Evolutionary conservation across 2,329 filamentous ascomycete species (phyloP).

Genomic region (Botrytis aclada): DNA sequence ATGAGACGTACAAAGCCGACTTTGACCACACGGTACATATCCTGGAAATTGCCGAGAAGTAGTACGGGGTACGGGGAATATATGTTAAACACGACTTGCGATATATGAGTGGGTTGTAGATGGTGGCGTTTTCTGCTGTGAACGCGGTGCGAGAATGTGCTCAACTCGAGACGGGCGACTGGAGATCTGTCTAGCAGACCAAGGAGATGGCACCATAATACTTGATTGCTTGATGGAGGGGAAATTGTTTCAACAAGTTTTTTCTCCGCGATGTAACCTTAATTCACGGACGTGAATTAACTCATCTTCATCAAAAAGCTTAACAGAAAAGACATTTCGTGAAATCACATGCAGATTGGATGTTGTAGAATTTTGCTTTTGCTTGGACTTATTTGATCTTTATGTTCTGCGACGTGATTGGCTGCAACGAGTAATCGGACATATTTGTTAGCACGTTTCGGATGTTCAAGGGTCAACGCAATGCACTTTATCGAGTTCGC

Average conservation of each 20-base stretch:
- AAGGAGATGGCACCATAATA: not conserved
- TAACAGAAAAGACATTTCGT: not conserved
- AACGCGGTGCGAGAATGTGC: not conserved
- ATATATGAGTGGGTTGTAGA: constrained; percentile 2
- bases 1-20: not conserved
- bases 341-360: not conserved
- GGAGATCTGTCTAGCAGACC: not conserved
- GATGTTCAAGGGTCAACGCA: not conserved
- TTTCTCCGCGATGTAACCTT: not conserved
- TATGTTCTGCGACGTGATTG: not conserved
- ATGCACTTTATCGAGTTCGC: not conserved
- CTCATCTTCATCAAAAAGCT: not conserved
- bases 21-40: not conserved
- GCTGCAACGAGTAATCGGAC: not conserved
- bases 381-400: not conserved
- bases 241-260: not conserved
- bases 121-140: constrained; percentile 6
- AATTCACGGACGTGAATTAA: not conserved
- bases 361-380: not conserved
- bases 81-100: not conserved
- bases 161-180: not conserved
- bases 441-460: constrained; percentile 7
- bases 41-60: not conserved
- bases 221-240: not conserved
- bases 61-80: constrained; percentile 5